Percentiles rank a stretch among this genome's conserved stretches.
These are phyloP conservation scores for Ceratocystis papillata DNA, from an alignment of 2,329 filamentous ascomycete genomes.

Conservation along the genomic window DNA sequence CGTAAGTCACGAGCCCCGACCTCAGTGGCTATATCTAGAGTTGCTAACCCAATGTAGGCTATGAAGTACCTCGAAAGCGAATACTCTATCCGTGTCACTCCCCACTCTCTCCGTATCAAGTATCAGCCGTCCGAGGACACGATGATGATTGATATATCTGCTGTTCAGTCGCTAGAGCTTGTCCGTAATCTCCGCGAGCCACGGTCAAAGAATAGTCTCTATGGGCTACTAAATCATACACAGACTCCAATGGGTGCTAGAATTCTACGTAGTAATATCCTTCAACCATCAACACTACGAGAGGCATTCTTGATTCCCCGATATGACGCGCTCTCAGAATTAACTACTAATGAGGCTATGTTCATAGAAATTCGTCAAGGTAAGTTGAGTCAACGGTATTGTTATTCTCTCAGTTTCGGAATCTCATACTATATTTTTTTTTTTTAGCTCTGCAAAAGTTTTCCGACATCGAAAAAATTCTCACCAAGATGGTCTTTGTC, in stretches of 20 bases:
- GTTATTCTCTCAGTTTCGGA: constrained; percentile 11
- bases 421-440: not conserved
- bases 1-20: constrained; percentile 39
- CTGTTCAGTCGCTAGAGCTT: constrained; percentile 75
- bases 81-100: constrained; percentile 56
- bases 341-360: constrained; percentile 73
- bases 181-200: constrained; percentile 73
- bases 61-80: constrained; percentile 70
- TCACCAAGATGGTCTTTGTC: constrained; percentile 61
- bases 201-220: constrained; percentile 72
- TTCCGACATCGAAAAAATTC: constrained; percentile 60
- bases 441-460: constrained; percentile 39
- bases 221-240: constrained; percentile 76
- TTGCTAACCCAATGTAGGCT: constrained; percentile 41
- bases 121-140: constrained; percentile 83
- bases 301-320: constrained; percentile 55
- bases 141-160: constrained; percentile 91
- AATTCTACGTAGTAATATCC: constrained; percentile 70
- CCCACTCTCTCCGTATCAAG: constrained; percentile 72
- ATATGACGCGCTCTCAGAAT: constrained; percentile 73
- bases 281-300: constrained; percentile 72
- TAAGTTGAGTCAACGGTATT: constrained; percentile 28
- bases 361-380: constrained; percentile 66
- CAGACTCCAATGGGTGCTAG: constrained; percentile 79
- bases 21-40: not conserved